Conservation (phyloP, 768 basidiomycete genomes). For the Phanerochaete sordida region DNA sequence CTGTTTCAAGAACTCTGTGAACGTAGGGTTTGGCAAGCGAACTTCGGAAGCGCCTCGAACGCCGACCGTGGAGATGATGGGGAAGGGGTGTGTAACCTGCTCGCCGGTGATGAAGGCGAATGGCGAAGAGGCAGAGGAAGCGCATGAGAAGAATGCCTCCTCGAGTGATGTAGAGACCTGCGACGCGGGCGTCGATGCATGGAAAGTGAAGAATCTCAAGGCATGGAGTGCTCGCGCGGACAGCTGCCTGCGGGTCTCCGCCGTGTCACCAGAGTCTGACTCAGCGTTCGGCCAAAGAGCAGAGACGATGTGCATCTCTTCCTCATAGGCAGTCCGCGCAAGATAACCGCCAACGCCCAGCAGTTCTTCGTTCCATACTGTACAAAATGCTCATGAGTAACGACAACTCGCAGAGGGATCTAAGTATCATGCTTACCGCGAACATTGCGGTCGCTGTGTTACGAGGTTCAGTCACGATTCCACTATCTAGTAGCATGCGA, state of each 20-base stretch:
- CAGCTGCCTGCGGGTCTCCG: slow-evolving; percentile 22
- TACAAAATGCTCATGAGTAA: not conserved
- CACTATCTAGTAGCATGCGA: not conserved
- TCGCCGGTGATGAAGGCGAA: slow-evolving; percentile 12
- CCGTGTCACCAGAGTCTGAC: too few relatives aligned
- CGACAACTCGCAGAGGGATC: not conserved
- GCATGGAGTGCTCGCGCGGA: slow-evolving; percentile 72
- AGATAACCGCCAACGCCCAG: slow-evolving; percentile 82
- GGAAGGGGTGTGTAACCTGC: slow-evolving; percentile 39
- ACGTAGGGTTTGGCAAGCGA: slow-evolving; percentile 67
- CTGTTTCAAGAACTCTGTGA: slow-evolving; percentile 72
- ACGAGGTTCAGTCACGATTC: not conserved
- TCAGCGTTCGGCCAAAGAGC: slow-evolving; percentile 43
- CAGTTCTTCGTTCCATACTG: slow-evolving; percentile 90
- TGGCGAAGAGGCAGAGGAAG: slow-evolving; percentile 12
- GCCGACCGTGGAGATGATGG: slow-evolving; percentile 74
- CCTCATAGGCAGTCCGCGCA: slow-evolving; percentile 78
- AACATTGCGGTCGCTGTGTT: slow-evolving; percentile 85
- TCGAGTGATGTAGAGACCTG: slow-evolving; percentile 73
- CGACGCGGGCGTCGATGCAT: slow-evolving; percentile 79
- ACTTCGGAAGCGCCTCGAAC: slow-evolving; percentile 63
- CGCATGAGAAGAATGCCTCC: slow-evolving; percentile 73
- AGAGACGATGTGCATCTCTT: slow-evolving; percentile 64
- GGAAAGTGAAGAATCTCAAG: slow-evolving; percentile 88
- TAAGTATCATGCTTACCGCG: slow-evolving; percentile 44